A percentile compares a stretch with the other conserved stretches of the same genome.
Conservation (phyloP, 306 rosid genomes). For the Vigna nakashimae region DNA sequence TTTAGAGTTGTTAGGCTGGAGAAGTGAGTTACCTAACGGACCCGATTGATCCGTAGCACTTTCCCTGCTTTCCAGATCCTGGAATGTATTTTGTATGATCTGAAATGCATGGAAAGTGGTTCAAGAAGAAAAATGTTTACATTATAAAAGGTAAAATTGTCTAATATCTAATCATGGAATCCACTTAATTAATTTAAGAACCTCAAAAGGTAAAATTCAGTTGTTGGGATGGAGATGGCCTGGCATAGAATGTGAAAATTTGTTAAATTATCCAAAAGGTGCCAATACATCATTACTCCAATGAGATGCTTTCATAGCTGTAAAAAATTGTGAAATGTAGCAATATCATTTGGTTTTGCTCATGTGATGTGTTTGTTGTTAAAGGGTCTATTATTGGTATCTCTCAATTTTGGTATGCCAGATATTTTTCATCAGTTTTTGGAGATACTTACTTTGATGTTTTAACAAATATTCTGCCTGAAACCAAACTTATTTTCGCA, state of each 20-base stretch:
- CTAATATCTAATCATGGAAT: neutral
- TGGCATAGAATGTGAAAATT: neutral
- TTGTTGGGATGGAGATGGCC: neutral
- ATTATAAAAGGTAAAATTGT: neutral
- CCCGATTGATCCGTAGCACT: no score
- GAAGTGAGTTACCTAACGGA: neutral
- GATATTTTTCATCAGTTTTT: conserved; percentile 8
- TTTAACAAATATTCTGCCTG: conserved; percentile 1
- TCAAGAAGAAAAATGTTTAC: neutral
- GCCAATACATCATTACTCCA: neutral
- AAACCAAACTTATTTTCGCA: conserved; percentile 4
- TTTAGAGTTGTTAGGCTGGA: neutral
- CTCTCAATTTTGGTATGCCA: conserved; percentile 21
- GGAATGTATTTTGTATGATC: no score
- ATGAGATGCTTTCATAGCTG: neutral
- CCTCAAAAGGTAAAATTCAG: neutral
- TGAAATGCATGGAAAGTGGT: no score
- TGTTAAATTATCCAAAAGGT: neutral
- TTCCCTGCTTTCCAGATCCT: no score
- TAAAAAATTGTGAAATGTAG: neutral
- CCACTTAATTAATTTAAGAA: neutral
- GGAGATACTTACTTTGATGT: conserved; percentile 5
- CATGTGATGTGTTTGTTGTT: neutral
- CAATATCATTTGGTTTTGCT: neutral
- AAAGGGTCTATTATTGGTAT: conserved; percentile 15